Percentiles rank a stretch among this genome's conserved stretches.
These are phyloP conservation scores for Pythium phragmiticola DNA, from an alignment of 352 stramenopile genomes.

Conservation along the genomic window DNA sequence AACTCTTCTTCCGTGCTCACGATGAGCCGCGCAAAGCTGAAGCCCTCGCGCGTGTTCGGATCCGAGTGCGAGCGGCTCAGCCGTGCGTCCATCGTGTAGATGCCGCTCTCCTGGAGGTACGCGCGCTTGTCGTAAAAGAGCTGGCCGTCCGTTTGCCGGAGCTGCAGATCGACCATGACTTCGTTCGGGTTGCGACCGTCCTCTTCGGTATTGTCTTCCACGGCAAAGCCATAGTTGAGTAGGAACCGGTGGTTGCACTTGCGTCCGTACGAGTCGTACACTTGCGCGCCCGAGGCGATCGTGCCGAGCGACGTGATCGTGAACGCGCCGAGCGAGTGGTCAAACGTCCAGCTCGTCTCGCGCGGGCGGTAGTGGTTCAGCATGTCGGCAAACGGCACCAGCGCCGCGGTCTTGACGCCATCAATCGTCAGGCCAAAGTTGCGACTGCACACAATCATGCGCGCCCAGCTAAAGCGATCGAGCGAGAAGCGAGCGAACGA, in stretches of 20 bases:
- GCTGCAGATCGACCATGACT: conserved; percentile 87
- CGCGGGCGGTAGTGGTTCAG: conserved; percentile 99
- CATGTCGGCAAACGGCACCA: conserved; percentile 99
- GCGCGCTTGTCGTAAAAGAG: conserved; percentile 85
- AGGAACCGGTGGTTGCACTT: conserved; percentile 99
- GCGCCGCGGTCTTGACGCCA: conserved; percentile 94
- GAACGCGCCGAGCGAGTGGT: conserved; percentile 81
- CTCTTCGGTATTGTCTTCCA: conserved; percentile 98
- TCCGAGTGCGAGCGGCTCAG: conserved; percentile 85
- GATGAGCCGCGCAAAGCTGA: conserved; percentile 85
- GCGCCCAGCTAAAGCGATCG: conserved; percentile 97
- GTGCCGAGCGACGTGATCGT: conserved; percentile 88
- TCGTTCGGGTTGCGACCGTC: conserved; percentile 99
- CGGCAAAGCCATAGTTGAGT: conserved; percentile 99
- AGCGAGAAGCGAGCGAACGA: conserved; percentile 93
- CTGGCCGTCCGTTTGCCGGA: conserved; percentile 56
- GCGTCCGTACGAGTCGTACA: conserved; percentile 99
- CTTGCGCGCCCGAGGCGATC: conserved; percentile 86
- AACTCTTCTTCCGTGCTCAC: conserved; percentile 85
- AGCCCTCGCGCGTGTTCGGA: conserved; percentile 81
- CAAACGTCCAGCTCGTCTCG: conserved; percentile 94
- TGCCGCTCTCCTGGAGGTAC: conserved; percentile 84
- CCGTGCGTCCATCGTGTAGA: conserved; percentile 86
- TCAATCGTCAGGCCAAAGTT: conserved; percentile 99
- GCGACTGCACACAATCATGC: conserved; percentile 98